Conservation (phyloP, 345 rosid species). For the Murraya koenigii region DNA sequence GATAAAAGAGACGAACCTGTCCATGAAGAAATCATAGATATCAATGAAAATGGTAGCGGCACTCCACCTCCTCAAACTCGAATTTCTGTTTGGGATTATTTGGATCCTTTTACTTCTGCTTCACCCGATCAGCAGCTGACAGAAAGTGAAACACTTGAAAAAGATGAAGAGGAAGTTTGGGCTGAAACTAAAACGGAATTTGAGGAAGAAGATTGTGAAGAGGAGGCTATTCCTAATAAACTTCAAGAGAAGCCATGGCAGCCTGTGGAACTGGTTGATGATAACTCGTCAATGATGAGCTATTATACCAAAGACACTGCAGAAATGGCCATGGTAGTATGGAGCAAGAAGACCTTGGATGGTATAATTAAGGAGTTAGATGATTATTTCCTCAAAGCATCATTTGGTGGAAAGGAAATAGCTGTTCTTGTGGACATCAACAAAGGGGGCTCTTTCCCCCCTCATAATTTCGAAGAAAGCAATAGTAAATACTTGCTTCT, state of each 20-base stretch:
- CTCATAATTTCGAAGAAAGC: constrained; percentile 50
- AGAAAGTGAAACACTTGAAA: constrained; percentile 34
- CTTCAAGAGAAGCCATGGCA: constrained; percentile 38
- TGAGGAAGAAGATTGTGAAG: constrained; percentile 58
- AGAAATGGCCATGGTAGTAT: constrained; percentile 32
- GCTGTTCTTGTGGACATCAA: constrained; percentile 66
- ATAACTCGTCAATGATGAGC: constrained; percentile 57
- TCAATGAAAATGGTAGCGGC: constrained; percentile 30
- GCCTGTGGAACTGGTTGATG: constrained; percentile 41
- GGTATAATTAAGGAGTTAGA: constrained; percentile 73
- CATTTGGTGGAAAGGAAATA: constrained; percentile 66
- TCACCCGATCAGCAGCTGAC: constrained; percentile 23
- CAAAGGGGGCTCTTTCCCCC: constrained; percentile 44
- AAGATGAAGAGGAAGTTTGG: constrained; percentile 59
- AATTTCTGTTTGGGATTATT: constrained; percentile 46
- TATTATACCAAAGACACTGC: constrained; percentile 43
- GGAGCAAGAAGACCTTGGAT: constrained; percentile 63
- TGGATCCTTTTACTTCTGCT: constrained; percentile 46
- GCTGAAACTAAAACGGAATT: constrained; percentile 67
- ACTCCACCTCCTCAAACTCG: constrained; percentile 42
- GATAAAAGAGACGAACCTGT: constrained; percentile 26
- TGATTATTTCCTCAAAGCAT: constrained; percentile 87
- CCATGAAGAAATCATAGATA: constrained; percentile 40
- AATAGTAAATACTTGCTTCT: constrained; percentile 46
- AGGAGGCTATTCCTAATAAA: constrained; percentile 32